Evolutionary conservation across 192 early-diverging fungal genomes (phyloP).

Genomic region (Umbelopsis ramanniana): DNA sequence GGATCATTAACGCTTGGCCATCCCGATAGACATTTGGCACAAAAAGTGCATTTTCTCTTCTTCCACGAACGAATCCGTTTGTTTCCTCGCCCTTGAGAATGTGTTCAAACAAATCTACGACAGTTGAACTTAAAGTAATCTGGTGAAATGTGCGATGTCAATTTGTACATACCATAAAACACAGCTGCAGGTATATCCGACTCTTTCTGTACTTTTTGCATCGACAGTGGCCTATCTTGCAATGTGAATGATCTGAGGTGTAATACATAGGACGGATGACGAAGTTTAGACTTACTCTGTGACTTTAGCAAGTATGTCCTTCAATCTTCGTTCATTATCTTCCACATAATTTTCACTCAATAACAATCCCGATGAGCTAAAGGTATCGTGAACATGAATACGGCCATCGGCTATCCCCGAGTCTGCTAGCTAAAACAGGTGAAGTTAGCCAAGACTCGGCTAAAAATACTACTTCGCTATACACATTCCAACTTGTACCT

Average conservation of each 20-base stretch:
- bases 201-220: conserved; percentile 17
- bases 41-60: conserved; percentile 28
- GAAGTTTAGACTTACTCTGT: not conserved
- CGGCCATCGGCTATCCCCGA: not conserved
- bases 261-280: not conserved
- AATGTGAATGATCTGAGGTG: not conserved
- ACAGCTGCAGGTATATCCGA: conserved; percentile 3
- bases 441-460: not conserved
- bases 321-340: not conserved
- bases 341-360: not conserved
- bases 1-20: conserved; percentile 20
- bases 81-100: not conserved
- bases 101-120: conserved; percentile 6
- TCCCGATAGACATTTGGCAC: conserved; percentile 29
- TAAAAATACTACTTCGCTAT: no score
- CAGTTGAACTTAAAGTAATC: not conserved
- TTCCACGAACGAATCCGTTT: conserved; percentile 20
- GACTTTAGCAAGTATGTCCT: not conserved
- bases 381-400: not conserved
- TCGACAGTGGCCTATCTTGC: not conserved
- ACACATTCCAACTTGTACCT: not conserved
- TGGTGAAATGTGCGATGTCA: not conserved
- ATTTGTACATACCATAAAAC: not conserved
- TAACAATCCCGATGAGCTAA: not conserved
- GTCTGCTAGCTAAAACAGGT: conserved; percentile 8